phyloP scores from a whole-genome alignment of 257 asterid genomes.

The Orobanche coerulescens region DNA sequence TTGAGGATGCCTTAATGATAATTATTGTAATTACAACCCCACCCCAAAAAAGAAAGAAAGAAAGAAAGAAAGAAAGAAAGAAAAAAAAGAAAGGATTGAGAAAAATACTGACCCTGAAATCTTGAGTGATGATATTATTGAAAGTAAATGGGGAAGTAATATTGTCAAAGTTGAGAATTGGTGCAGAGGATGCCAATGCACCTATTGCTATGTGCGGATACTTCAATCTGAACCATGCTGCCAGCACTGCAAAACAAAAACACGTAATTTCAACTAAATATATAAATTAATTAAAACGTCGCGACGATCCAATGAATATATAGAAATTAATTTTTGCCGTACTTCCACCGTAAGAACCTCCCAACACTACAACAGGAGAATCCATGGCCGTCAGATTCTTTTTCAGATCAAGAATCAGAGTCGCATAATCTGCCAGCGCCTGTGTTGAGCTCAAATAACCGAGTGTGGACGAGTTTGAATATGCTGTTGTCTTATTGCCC shows the following conservation, averaged over 20 bases:
- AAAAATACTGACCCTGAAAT: slow-evolving; percentile 47
- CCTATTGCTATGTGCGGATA: slow-evolving; percentile 84
- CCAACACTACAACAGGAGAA: slow-evolving; percentile 78
- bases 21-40: too few relatives aligned
- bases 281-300: too few relatives aligned
- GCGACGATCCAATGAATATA: too few relatives aligned
- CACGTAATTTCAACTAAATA: not conserved
- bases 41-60: too few relatives aligned
- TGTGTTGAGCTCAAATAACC: slow-evolving; percentile 81
- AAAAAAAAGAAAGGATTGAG: not conserved
- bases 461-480: slow-evolving; percentile 65
- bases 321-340: slow-evolving; percentile 1
- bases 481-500: slow-evolving; percentile 45
- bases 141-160: slow-evolving; percentile 73
- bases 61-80: too few relatives aligned
- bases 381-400: slow-evolving; percentile 52
- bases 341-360: slow-evolving; percentile 99
- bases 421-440: slow-evolving; percentile 86
- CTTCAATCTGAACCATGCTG: slow-evolving; percentile 95
- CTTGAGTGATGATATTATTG: slow-evolving; percentile 62
- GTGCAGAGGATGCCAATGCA: slow-evolving; percentile 94
- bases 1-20: too few relatives aligned
- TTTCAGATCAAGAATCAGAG: slow-evolving; percentile 62
- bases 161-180: slow-evolving; percentile 77
- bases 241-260: slow-evolving; percentile 56